Evolutionary conservation across 2,329 filamentous ascomycete species (phyloP).

Genomic region (Scolecobasidium constrictum): DNA sequence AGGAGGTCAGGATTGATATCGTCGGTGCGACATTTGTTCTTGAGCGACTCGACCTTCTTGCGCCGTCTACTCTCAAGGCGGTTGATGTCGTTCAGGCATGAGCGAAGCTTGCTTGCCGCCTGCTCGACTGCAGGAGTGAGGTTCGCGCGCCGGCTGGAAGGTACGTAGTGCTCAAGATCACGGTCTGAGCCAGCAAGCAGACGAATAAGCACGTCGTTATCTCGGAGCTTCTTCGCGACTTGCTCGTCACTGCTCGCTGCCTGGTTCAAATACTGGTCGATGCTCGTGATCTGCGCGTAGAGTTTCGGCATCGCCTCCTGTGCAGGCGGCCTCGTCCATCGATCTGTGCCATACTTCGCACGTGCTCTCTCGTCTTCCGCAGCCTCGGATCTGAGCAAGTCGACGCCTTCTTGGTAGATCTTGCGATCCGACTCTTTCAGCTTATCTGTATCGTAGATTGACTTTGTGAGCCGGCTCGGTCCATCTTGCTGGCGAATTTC

Average conservation of each 20-base stretch:
- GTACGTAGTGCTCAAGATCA: slow-evolving; percentile 78
- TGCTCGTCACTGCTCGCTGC: slow-evolving; percentile 56
- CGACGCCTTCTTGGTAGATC: slow-evolving; percentile 73
- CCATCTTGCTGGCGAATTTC: slow-evolving; percentile 89
- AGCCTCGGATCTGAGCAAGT: slow-evolving; percentile 66
- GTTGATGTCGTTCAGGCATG: slow-evolving; percentile 72
- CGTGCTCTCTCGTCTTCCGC: slow-evolving; percentile 71
- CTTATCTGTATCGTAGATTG: slow-evolving; percentile 82
- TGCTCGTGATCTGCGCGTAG: slow-evolving; percentile 64
- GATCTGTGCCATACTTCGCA: slow-evolving; percentile 71
- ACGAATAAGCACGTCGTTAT: slow-evolving; percentile 62
- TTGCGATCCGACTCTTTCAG: slow-evolving; percentile 69
- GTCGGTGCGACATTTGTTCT: slow-evolving; percentile 71
- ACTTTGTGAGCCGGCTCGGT: slow-evolving; percentile 61
- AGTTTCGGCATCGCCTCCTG: slow-evolving; percentile 60
- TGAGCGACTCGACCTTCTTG: slow-evolving; percentile 67
- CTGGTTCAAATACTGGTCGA: slow-evolving; percentile 75
- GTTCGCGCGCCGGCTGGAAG: slow-evolving; percentile 66
- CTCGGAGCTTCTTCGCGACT: slow-evolving; percentile 68
- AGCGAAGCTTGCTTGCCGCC: slow-evolving; percentile 65
- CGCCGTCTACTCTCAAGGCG: slow-evolving; percentile 71
- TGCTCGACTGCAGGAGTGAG: slow-evolving; percentile 73
- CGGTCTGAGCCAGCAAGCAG: slow-evolving; percentile 72
- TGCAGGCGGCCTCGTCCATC: slow-evolving; percentile 66
- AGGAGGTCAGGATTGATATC: slow-evolving; percentile 82